Conservation (phyloP, 2,329 filamentous ascomycete species). For the Cercospora sojina region DNA sequence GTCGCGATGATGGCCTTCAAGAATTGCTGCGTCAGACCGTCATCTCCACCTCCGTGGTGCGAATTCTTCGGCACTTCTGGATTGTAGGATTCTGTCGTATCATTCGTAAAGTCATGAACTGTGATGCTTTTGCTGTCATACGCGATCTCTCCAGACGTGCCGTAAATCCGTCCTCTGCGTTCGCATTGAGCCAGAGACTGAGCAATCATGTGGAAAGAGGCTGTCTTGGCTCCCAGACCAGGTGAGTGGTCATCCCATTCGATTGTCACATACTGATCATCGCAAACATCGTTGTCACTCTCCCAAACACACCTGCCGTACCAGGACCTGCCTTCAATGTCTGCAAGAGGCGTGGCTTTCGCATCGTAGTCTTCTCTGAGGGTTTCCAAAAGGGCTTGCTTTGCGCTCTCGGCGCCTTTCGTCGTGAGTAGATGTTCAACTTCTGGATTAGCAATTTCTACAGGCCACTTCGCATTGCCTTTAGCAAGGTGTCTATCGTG, state of each 20-base stretch:
- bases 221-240: slow-evolving; percentile 70
- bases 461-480: slow-evolving; percentile 74
- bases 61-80: slow-evolving; percentile 55
- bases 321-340: slow-evolving; percentile 60
- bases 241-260: slow-evolving; percentile 69
- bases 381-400: slow-evolving; percentile 49
- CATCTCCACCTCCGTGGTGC: slow-evolving; percentile 73
- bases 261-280: slow-evolving; percentile 87
- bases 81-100: slow-evolving; percentile 55
- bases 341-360: slow-evolving; percentile 49
- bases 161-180: slow-evolving; percentile 81
- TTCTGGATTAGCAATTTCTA: slow-evolving; percentile 86
- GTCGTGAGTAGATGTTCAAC: slow-evolving; percentile 71
- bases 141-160: slow-evolving; percentile 78
- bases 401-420: slow-evolving; percentile 51
- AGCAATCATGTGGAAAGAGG: slow-evolving; percentile 90
- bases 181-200: slow-evolving; percentile 85
- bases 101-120: slow-evolving; percentile 69
- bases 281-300: slow-evolving; percentile 86
- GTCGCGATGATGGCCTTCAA: slow-evolving; percentile 78
- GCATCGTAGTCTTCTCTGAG: slow-evolving; percentile 58
- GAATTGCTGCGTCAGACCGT: slow-evolving; percentile 77
- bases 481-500: slow-evolving; percentile 64
- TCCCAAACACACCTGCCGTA: slow-evolving; percentile 97
- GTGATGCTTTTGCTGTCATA: slow-evolving; percentile 79